Conservation (phyloP, 208 protist species). For the Entamoeba invadens region DNA sequence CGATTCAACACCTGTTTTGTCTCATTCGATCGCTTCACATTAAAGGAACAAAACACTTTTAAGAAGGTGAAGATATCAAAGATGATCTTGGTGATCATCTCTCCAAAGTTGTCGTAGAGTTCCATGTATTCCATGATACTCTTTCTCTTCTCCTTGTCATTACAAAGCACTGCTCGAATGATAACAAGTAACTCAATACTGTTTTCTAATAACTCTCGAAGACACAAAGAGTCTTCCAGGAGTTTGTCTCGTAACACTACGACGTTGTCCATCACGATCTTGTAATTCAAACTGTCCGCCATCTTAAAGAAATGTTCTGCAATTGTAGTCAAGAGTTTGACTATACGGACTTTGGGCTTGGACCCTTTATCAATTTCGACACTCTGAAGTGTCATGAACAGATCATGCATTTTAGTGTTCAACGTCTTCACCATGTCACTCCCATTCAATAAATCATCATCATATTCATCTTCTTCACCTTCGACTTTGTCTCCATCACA, state of each 20-base stretch:
- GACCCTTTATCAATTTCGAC: not conserved
- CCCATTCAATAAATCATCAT: not conserved
- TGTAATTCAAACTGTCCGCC: not conserved
- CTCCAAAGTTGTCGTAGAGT: not conserved
- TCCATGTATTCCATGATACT: not conserved
- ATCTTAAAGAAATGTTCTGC: not conserved
- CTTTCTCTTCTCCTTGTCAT: not conserved
- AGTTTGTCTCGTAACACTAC: not conserved
- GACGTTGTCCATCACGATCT: not conserved
- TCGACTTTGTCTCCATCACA: not conserved
- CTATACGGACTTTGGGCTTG: not conserved
- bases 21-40: not conserved
- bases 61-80: not conserved
- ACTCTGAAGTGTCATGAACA: not conserved
- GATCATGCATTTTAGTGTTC: not conserved
- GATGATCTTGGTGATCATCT: not conserved
- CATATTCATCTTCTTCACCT: not conserved
- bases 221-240: not conserved
- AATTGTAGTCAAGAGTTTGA: not conserved
- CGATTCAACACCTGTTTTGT: not conserved
- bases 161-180: not conserved
- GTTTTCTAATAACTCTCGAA: not conserved
- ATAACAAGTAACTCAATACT: not conserved
- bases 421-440: not conserved
- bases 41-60: not conserved